These are phyloP conservation scores for Auxenochlorella protothecoides DNA, from an alignment of 139 green algal species.

Conservation along the genomic window DNA sequence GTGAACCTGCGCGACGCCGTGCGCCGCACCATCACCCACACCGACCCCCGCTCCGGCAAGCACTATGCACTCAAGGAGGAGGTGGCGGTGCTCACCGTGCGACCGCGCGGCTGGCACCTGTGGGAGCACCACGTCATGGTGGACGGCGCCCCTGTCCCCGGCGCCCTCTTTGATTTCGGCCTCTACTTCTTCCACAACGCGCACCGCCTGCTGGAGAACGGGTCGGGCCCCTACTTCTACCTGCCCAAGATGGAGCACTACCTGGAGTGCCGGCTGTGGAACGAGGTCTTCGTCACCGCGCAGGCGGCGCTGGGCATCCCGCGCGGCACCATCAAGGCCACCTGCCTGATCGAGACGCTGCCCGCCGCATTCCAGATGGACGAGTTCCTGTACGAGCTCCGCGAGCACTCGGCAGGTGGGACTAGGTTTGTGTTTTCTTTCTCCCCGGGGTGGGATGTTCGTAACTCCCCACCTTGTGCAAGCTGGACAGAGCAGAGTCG, in stretches of 20 bases:
- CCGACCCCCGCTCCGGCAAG: slow-evolving; percentile 52
- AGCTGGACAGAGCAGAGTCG: neutral
- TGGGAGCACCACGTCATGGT: slow-evolving; percentile 75
- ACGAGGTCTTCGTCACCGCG: slow-evolving; percentile 52
- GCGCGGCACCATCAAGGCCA: slow-evolving; percentile 65
- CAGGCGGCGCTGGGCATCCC: slow-evolving; percentile 30
- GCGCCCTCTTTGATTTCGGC: slow-evolving; percentile 74
- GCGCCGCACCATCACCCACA: slow-evolving; percentile 42
- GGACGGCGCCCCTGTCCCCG: slow-evolving; percentile 48
- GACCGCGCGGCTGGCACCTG: slow-evolving; percentile 58
- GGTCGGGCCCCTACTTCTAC: slow-evolving; percentile 77
- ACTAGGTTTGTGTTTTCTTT: neutral
- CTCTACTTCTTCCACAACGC: slow-evolving; percentile 87
- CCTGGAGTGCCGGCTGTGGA: slow-evolving; percentile 68
- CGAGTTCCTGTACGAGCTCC: slow-evolving; percentile 81
- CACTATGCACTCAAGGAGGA: slow-evolving; percentile 44
- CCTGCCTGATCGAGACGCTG: slow-evolving; percentile 79
- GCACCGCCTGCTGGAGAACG: slow-evolving; percentile 14
- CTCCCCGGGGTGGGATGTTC: neutral
- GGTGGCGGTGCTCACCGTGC: slow-evolving; percentile 15
- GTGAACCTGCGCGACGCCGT: slow-evolving; percentile 17
- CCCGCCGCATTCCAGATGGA: slow-evolving; percentile 86
- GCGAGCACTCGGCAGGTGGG: slow-evolving; percentile 63
- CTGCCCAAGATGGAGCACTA: slow-evolving; percentile 86
- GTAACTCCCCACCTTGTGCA: neutral